A percentile compares a stretch with the other conserved stretches of the same genome.
These are phyloP conservation scores for Aureococcus anophagefferens DNA, from an alignment of 108 stramenopile species.

Conservation along the genomic window DNA sequence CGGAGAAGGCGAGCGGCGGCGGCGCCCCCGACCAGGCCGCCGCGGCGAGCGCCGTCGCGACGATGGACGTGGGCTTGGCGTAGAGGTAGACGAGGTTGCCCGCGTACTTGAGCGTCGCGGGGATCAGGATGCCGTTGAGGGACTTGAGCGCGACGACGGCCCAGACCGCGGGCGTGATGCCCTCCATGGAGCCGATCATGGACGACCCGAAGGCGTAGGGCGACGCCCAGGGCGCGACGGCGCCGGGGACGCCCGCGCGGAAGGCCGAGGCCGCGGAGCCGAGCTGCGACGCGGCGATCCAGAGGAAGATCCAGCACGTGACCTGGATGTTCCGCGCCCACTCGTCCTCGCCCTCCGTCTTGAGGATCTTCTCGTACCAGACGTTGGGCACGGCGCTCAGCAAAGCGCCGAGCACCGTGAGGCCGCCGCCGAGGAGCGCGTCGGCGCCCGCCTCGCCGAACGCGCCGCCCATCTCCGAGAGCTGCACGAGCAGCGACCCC, in stretches of 20 bases:
- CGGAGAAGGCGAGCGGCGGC: background rate
- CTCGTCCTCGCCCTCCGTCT: background rate
- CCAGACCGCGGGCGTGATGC: background rate
- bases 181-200: background rate
- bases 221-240: too few relatives aligned
- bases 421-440: background rate
- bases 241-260: too few relatives aligned
- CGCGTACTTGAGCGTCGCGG: constrained; percentile 1
- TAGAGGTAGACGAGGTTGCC: constrained; percentile 2
- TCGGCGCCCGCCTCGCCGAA: background rate
- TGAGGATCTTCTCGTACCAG: background rate
- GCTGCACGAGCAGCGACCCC: background rate
- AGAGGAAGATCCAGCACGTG: background rate
- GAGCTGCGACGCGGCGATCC: background rate
- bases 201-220: background rate
- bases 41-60: background rate
- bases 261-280: too few relatives aligned
- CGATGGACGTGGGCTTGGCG: background rate
- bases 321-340: background rate
- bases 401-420: background rate
- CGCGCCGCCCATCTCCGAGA: background rate
- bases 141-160: background rate
- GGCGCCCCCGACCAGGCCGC: background rate
- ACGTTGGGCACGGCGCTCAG: background rate
- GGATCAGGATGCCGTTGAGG: background rate